Percentiles rank a stretch among this genome's conserved stretches.
Conservation (phyloP, 148 eudicot species). For the Rhododendron griersonianum region DNA sequence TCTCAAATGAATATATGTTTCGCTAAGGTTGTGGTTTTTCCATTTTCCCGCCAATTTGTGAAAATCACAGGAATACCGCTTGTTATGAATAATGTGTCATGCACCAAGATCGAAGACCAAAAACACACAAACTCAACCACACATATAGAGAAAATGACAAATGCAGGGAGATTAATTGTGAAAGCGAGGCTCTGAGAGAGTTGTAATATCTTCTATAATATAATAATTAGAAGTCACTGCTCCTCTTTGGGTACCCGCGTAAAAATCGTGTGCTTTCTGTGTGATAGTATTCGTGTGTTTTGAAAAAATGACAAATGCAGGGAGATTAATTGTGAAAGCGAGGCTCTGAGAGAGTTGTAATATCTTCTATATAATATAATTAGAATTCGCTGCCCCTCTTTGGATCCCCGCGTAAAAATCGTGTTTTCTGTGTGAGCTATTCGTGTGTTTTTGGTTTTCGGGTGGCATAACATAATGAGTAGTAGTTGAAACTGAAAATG, state of each 20-base stretch:
- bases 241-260: neutral
- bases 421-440: neutral
- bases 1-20: too few species aligned
- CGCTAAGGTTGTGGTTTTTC: neutral
- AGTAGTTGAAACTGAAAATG: neutral
- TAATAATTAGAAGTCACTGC: too few species aligned
- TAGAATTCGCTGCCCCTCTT: too few species aligned
- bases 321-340: too few species aligned
- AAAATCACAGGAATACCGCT: too few species aligned
- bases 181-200: neutral
- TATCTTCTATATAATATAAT: too few species aligned
- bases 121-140: neutral
- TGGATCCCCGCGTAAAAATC: neutral
- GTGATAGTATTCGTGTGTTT: neutral
- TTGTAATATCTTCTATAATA: too few species aligned
- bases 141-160: neutral
- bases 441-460: neutral
- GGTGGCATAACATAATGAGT: neutral
- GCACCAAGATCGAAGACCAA: neutral
- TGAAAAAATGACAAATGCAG: neutral
- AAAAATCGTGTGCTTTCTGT: neutral
- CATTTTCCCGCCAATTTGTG: too few species aligned
- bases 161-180: too few species aligned
- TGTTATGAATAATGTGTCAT: neutral
- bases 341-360: too few species aligned